Base-by-base conservation (phyloP, 2,329 filamentous ascomycete genomes). In the Exophiala calicioides region DNA sequence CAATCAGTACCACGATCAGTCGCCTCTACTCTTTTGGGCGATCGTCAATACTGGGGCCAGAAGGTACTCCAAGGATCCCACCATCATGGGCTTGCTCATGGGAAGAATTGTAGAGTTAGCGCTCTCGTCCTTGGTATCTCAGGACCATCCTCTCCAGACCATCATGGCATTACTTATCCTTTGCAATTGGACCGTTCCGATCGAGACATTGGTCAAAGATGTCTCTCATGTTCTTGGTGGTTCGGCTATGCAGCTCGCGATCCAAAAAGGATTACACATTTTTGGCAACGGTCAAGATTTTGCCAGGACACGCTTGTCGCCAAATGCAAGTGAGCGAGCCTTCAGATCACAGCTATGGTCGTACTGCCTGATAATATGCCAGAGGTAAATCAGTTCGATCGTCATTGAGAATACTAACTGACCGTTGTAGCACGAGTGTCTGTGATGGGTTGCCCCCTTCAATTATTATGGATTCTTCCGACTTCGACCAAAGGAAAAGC, bases 111-210 rank as follows among this genome's bases (percentile, higher is more conserved):
- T n/a, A n/a, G n/a, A n/a, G n/a, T n/a, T n/a, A n/a, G n/a, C n/a
- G n/a, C n/a, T n/a, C n/a, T n/a, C n/a, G n/a, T n/a, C n/a, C n/a
- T n/a, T n/a, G n/a, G n/a, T n/a, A n/a, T n/a, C n/a, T n/a, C n/a
- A n/a, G n/a, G n/a, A n/a, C n/a, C n/a, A n/a, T n/a, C n/a, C n/a
- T n/a, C n/a, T n/a, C 21, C 35, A 41, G 30, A 29, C 31, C 15
- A 19, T 41, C 36, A 20, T 38, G 21, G 42, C 33, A 3, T 32
- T 36, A 21, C 10, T 39, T 10, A 23, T 50, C 1, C 41, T 45
- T 2, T 49, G 45, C 32, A 8, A 20, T 13, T 49, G 44, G 44
- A 36, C 44, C 12, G 13, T 47, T 30, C 44, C 44, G 7, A n/a
- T 27, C 12, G 16, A 27, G 4, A 34, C 37, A 12, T 12, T 36